Percentiles rank a stretch among this genome's conserved stretches.
These are phyloP conservation scores for Chrysanthemum lavandulifolium DNA, from an alignment of 129 eudicot genomes.

Conservation along the genomic window DNA sequence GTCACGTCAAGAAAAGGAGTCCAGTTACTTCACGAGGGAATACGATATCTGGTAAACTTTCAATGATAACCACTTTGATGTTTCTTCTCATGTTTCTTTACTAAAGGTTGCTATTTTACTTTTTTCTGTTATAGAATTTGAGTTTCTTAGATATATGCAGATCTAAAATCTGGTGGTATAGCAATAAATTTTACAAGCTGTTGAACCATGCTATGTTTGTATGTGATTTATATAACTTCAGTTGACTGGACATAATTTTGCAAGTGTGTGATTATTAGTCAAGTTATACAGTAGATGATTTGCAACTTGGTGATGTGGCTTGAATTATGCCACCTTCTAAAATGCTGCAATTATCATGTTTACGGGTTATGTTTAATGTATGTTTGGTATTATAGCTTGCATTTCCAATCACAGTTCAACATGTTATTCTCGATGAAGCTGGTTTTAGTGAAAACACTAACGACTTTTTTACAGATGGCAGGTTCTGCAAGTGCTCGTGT, in stretches of 20 bases:
- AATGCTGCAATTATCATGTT: neutral
- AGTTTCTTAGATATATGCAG: no score
- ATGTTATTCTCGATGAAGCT: neutral
- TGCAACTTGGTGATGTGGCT: neutral
- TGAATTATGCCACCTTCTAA: neutral
- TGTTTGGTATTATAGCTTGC: no score
- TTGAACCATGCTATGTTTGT: no score
- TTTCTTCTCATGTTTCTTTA: neutral
- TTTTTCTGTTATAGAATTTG: no score
- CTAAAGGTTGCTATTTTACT: neutral
- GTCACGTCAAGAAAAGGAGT: conserved; percentile 72
- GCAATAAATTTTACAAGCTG: no score
- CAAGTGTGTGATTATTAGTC: neutral
- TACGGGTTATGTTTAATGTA: no score
- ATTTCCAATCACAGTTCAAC: no score
- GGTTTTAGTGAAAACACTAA: conserved; percentile 16
- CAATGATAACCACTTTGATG: neutral
- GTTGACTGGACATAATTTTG: no score
- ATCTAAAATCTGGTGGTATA: no score
- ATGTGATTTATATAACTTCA: no score
- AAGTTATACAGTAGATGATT: neutral
- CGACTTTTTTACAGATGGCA: conserved; percentile 48
- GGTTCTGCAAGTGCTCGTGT: conserved; percentile 71
- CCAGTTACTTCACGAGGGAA: conserved; percentile 82
- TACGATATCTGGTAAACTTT: conserved; percentile 72